Evolutionary conservation across 352 stramenopile species (phyloP).

Genomic region (Phytopythium oedochilum): DNA sequence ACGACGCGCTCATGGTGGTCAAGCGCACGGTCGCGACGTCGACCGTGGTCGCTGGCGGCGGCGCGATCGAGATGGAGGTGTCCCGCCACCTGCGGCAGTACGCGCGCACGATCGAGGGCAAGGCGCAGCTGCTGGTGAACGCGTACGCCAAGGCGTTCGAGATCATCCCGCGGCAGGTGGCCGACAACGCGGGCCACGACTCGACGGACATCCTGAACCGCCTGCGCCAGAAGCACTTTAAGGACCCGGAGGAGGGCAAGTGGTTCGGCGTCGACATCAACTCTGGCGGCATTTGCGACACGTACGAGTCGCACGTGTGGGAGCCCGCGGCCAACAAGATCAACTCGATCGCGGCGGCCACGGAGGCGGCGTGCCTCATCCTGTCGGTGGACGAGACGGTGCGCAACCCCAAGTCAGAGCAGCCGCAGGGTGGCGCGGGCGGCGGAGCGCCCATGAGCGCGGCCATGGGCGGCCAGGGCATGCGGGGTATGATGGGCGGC

Average conservation of each 20-base stretch:
- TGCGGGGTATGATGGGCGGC: conserved; percentile 89
- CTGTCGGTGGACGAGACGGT: conserved; percentile 99
- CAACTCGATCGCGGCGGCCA: conserved; percentile 95
- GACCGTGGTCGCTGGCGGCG: conserved; percentile 90
- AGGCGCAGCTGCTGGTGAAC: conserved; percentile 95
- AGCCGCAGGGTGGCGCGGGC: conserved; percentile 70
- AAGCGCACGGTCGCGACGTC: conserved; percentile 93
- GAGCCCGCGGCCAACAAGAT: conserved; percentile 99
- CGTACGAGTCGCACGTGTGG: conserved; percentile 97
- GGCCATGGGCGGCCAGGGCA: conserved; percentile 90
- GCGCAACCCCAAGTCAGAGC: conserved; percentile 96
- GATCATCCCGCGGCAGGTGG: conserved; percentile 97
- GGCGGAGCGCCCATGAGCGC: conserved; percentile 77
- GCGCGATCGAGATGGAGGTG: conserved; percentile 93
- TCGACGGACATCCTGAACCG: conserved; percentile 97
- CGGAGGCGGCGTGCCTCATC: conserved; percentile 98
- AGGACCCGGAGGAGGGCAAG: conserved; percentile 88
- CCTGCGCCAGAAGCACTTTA: conserved; percentile 95
- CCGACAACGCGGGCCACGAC: conserved; percentile 98
- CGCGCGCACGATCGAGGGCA: conserved; percentile 95
- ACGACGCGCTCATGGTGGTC: conserved; percentile 99
- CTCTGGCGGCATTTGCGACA: conserved; percentile 97
- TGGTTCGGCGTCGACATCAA: conserved; percentile 99
- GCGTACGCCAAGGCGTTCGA: conserved; percentile 97
- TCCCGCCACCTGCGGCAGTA: conserved; percentile 89